Evolutionary conservation across 768 basidiomycete genomes (phyloP), one percentile per base, ranked within the genome.

Genomic region (Erythrobasidium yunnanense): DNA sequence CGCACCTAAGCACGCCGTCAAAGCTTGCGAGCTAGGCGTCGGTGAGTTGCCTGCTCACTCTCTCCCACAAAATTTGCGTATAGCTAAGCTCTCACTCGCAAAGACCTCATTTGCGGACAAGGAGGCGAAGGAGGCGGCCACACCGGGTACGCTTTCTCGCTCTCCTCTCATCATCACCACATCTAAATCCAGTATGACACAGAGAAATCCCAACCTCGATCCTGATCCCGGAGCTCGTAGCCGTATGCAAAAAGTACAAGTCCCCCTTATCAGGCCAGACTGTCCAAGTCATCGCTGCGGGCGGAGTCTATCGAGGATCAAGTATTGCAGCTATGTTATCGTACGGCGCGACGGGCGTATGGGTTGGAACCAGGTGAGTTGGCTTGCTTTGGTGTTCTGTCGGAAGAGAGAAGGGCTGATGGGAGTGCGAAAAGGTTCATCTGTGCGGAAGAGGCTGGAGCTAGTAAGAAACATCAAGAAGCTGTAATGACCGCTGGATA

Each of bases 71-170:
- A n/a, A n/a, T n/a, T n/a, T n/a, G n/a, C n/a, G n/a, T n/a, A n/a
- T n/a, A n/a, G n/a, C n/a, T n/a, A n/a, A n/a, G n/a, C n/a, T n/a
- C n/a, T n/a, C n/a, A n/a, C n/a, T n/a, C n/a, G n/a, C n/a, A n/a
- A n/a, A n/a, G 91, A 96, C 73, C 79, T 96, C 67, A 92, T 96
- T 74, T 95, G 91, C 72, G 90, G 90, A 2, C 67, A 93, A 77
- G 90, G 86, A 1, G 88, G 89, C 25, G 91, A 95, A 77, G 91
- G 87, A 35, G 89, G 90, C 57, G 88, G 88, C 15, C 89, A 90
- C 79, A 93, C 91, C 0, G 91, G 91, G 23, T 85, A 87, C 69
- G n/a, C n/a, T n/a, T n/a, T n/a, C n/a, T n/a, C n/a, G n/a, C n/a
- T n/a, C n/a, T n/a, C n/a, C n/a, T n/a, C n/a, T n/a, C n/a, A n/a